Conservation (phyloP, 495 filamentous ascomycete genomes). For the Penicillium ucsense region DNA sequence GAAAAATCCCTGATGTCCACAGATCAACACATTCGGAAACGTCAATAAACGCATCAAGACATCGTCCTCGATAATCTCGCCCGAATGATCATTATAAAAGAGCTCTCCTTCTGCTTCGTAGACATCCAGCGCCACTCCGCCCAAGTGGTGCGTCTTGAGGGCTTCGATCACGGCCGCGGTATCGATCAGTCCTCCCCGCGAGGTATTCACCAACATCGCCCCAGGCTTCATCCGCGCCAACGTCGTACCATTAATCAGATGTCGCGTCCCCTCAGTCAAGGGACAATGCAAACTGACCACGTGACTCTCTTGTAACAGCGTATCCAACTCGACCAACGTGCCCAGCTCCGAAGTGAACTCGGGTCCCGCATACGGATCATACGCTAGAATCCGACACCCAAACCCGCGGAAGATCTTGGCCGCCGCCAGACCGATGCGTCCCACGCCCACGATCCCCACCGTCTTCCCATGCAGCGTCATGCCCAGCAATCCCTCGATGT, state of each 20-base stretch:
- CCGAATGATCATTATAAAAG: slow-evolving; percentile 59
- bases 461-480: slow-evolving; percentile 52
- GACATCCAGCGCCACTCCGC: slow-evolving; percentile 74
- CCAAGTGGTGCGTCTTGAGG: slow-evolving; percentile 49
- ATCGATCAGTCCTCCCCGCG: slow-evolving; percentile 53
- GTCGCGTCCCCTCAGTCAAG: slow-evolving; percentile 45
- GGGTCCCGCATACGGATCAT: slow-evolving; percentile 41
- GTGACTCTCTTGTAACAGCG: slow-evolving; percentile 44
- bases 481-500: slow-evolving; percentile 53
- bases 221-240: slow-evolving; percentile 48
- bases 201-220: slow-evolving; percentile 57
- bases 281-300: slow-evolving; percentile 60
- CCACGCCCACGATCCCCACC: slow-evolving; percentile 29
- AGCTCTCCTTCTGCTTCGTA: slow-evolving; percentile 64
- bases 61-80: slow-evolving; percentile 61
- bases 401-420: slow-evolving; percentile 47
- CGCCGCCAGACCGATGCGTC: slow-evolving; percentile 27
- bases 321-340: slow-evolving; percentile 43
- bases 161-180: slow-evolving; percentile 48
- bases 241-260: slow-evolving; percentile 49
- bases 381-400: slow-evolving; percentile 50
- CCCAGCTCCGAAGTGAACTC: slow-evolving; percentile 40
- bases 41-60: slow-evolving; percentile 58
- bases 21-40: slow-evolving; percentile 60
- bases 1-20: slow-evolving; percentile 63